phyloP scores from a whole-genome alignment of 208 protist species.

The Leishmania arabica region DNA sequence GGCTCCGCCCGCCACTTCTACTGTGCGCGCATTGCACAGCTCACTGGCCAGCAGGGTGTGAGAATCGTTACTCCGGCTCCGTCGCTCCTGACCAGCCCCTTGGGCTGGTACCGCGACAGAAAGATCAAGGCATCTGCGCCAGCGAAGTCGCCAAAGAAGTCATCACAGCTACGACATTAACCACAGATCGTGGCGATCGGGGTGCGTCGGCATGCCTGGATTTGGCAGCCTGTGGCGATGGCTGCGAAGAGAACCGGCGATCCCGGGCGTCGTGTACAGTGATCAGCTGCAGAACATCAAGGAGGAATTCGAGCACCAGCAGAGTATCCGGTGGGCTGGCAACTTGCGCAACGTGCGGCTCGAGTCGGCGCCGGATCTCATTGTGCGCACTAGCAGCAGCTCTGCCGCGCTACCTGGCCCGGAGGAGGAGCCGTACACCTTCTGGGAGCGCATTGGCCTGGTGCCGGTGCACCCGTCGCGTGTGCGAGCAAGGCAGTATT shows the following conservation, averaged over 20 bases:
- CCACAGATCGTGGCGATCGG: not conserved
- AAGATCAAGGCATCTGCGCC: not conserved
- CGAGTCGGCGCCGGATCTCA: conserved; percentile 43
- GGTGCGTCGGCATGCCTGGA: conserved; percentile 1
- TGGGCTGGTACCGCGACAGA: not conserved
- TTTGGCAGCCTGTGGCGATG: conserved; percentile 32
- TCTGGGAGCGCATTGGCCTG: conserved; percentile 82
- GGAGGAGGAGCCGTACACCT: conserved; percentile 88
- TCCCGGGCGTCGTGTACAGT: conserved; percentile 85
- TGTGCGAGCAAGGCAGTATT: conserved; percentile 84
- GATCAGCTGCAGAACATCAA: conserved; percentile 45
- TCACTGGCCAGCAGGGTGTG: not conserved
- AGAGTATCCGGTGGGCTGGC: conserved; percentile 41
- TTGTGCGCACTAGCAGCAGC: conserved; percentile 31
- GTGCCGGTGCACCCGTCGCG: conserved; percentile 83
- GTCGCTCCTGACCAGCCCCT: not conserved
- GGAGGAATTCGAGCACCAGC: conserved; percentile 31
- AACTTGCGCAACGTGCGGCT: conserved; percentile 72
- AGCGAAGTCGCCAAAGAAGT: not conserved
- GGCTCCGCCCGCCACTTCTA: not conserved
- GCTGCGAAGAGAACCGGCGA: conserved; percentile 34
- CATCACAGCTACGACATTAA: not conserved
- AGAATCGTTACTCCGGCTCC: not conserved
- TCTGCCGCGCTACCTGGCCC: conserved; percentile 47
- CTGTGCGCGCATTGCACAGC: too few species aligned